Evolutionary conservation across 2,329 filamentous ascomycete genomes (phyloP).

Genomic region (Scytalidium sp.): DNA sequence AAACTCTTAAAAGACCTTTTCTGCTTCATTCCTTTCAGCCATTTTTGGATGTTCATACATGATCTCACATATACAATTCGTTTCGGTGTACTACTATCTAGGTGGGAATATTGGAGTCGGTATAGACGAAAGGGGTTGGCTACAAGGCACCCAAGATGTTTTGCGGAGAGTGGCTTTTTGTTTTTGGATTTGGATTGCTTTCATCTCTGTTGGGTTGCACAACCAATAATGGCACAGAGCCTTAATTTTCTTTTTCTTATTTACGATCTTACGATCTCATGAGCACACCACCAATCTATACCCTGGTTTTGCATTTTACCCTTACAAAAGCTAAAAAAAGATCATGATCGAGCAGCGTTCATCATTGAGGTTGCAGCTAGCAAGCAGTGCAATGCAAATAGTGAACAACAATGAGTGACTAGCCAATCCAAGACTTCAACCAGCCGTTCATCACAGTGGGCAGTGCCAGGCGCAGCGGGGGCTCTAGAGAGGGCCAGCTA

Average conservation of each 20-base stretch:
- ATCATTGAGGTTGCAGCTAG: too few species aligned
- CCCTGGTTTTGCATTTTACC: neutral
- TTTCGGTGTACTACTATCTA: neutral
- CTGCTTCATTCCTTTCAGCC: neutral
- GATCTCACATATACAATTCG: neutral
- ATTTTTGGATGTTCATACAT: neutral
- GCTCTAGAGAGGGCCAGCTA: neutral
- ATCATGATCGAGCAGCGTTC: neutral
- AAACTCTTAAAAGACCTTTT: constrained; percentile 36
- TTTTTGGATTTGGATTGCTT: neutral
- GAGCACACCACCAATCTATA: neutral
- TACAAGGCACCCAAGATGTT: neutral
- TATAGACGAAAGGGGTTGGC: neutral
- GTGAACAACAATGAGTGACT: neutral
- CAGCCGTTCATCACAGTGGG: too few species aligned
- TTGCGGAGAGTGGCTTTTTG: neutral
- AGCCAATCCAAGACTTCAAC: neutral
- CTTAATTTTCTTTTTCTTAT: neutral
- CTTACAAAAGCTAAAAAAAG: neutral
- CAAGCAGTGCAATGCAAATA: neutral
- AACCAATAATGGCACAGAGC: neutral
- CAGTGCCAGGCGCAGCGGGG: neutral
- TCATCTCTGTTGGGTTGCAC: neutral
- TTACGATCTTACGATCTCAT: neutral
- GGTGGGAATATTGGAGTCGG: neutral